phyloP scores from a whole-genome alignment of 2,329 filamentous ascomycete genomes.

The Aspergillus novoparasiticus region DNA sequence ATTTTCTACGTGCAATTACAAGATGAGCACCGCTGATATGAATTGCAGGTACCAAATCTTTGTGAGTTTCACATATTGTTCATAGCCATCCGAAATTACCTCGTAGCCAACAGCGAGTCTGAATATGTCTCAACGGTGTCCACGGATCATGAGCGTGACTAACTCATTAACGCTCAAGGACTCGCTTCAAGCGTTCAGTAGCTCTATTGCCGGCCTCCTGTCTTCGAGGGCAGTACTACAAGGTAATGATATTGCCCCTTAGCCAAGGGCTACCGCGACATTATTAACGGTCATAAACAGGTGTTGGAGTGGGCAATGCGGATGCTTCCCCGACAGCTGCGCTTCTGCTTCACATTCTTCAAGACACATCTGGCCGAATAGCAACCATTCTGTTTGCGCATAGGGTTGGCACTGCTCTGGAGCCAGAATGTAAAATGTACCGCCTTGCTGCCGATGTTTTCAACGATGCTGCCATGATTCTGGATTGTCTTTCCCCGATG shows the following conservation, averaged over 20 bases:
- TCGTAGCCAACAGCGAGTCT: not conserved
- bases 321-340: constrained; percentile 77
- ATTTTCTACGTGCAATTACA: not conserved
- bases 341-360: constrained; percentile 78
- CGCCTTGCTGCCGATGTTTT: constrained; percentile 84
- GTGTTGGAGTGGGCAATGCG: constrained; percentile 82
- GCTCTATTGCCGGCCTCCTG: constrained; percentile 57
- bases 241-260: constrained; percentile 45
- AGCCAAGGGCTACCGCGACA: not conserved
- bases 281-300: constrained; percentile 37
- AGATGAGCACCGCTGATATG: constrained; percentile 14
- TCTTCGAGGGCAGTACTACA: constrained; percentile 81
- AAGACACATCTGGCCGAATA: constrained; percentile 77
- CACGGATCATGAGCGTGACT: not conserved
- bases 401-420: constrained; percentile 76
- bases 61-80: constrained; percentile 48
- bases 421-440: constrained; percentile 89
- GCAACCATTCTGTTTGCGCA: constrained; percentile 88
- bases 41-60: constrained; percentile 66
- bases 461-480: constrained; percentile 81
- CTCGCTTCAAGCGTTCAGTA: constrained; percentile 46
- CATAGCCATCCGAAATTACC: not conserved
- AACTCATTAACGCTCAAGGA: constrained; percentile 29
- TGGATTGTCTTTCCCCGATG: constrained; percentile 80
- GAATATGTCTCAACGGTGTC: not conserved